phyloP scores from a whole-genome alignment of 495 filamentous ascomycete species.

The Penicillium desertorum region DNA sequence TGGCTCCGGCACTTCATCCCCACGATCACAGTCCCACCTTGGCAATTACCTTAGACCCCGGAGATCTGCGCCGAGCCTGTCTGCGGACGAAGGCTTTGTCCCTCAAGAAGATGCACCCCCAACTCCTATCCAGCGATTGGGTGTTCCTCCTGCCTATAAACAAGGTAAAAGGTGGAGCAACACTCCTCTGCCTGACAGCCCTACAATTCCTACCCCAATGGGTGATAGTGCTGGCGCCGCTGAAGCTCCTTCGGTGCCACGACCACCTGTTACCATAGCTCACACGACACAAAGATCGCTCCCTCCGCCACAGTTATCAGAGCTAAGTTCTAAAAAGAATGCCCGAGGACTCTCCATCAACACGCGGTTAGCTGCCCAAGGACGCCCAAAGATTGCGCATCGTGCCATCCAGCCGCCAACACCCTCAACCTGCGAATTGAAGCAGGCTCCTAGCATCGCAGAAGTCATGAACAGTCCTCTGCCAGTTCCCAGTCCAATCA shows the following conservation, averaged over 20 bases:
- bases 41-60: constrained; percentile 25
- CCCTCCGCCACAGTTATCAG: constrained; percentile 22
- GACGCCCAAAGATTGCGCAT: constrained; percentile 38
- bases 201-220: constrained; percentile 35
- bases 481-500: constrained; percentile 26
- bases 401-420: constrained; percentile 46
- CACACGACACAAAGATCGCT: constrained; percentile 16
- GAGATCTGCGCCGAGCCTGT: constrained; percentile 38
- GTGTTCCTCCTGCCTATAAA: constrained; percentile 41
- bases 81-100: constrained; percentile 20
- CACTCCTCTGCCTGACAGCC: constrained; percentile 44
- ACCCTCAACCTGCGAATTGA: constrained; percentile 29
- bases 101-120: constrained; percentile 16
- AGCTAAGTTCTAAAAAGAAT: constrained; percentile 36
- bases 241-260: constrained; percentile 9
- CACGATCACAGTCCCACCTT: constrained; percentile 7
- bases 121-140: constrained; percentile 27
- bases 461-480: constrained; percentile 49
- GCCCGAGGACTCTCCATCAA: constrained; percentile 47
- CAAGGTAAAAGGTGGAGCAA: constrained; percentile 40
- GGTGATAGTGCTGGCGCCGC: constrained; percentile 11
- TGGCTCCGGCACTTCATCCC: constrained; percentile 8
- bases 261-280: constrained; percentile 14
- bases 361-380: constrained; percentile 37
- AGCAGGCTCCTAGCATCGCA: constrained; percentile 42